Evolutionary conservation across 257 asterid genomes (phyloP).

Genomic region (Avicennia marina): DNA sequence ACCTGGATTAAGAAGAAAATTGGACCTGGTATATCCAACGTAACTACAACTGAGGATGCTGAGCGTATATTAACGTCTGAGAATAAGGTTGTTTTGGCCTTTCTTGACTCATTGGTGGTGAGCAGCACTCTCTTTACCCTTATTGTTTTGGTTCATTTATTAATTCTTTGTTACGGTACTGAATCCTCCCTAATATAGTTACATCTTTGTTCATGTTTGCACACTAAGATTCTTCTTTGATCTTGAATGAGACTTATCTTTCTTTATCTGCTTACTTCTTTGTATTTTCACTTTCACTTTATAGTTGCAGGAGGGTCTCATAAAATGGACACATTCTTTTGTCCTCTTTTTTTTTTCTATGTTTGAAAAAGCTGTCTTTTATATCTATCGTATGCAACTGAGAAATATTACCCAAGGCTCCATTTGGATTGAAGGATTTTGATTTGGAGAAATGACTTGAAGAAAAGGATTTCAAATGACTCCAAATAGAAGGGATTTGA

Average conservation of each 20-base stretch:
- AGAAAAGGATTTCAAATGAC: no score
- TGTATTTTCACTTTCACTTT: neutral
- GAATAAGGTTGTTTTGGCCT: no score
- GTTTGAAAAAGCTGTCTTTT: neutral
- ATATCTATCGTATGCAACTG: neutral
- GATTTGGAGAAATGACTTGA: no score
- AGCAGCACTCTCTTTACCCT: conserved; percentile 19
- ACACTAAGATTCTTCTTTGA: neutral
- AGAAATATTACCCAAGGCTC: neutral
- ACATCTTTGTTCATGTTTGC: neutral
- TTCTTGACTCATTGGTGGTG: neutral
- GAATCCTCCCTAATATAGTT: neutral
- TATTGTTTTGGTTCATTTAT: neutral
- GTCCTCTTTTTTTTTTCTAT: neutral
- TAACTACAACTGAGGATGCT: conserved; percentile 82
- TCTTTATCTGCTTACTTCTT: neutral
- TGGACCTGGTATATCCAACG: conserved; percentile 70
- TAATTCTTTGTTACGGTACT: no score
- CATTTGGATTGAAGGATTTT: no score
- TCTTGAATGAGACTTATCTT: neutral
- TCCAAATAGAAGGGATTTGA: no score
- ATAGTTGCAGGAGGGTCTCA: neutral
- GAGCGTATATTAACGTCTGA: conserved; percentile 48
- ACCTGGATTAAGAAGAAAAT: conserved; percentile 91
- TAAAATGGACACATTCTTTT: neutral